These are phyloP conservation scores for Actinidia arguta DNA, from an alignment of 179 eudicot species.

Conservation along the genomic window DNA sequence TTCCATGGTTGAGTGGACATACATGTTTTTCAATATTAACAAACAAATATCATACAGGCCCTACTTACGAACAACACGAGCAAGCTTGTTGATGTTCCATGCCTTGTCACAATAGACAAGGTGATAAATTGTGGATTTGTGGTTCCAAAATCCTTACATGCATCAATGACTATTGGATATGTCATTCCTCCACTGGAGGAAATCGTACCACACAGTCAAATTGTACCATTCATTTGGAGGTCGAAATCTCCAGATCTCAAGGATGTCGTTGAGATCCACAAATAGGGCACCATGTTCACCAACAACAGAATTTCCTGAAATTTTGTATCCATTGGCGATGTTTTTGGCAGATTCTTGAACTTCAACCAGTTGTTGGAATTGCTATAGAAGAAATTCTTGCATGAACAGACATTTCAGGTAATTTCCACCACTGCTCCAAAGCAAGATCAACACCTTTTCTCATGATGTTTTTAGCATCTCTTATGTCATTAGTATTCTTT, in stretches of 20 bases:
- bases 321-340: slow-evolving; percentile 84
- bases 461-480: slow-evolving; percentile 89
- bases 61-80: slow-evolving; percentile 95
- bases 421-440: slow-evolving; percentile 99
- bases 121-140: slow-evolving; percentile 91
- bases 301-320: slow-evolving; percentile 67
- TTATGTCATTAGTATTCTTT: slow-evolving; percentile 80
- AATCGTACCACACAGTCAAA: slow-evolving; percentile 94
- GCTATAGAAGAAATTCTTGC: slow-evolving; percentile 87
- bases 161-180: slow-evolving; percentile 95
- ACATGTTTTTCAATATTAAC: slow-evolving; percentile 91
- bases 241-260: slow-evolving; percentile 99
- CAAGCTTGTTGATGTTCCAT: slow-evolving; percentile 98
- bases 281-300: slow-evolving; percentile 81
- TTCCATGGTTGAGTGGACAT: slow-evolving; percentile 99
- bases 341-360: slow-evolving; percentile 96
- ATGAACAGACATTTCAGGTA: slow-evolving; percentile 98
- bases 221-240: slow-evolving; percentile 99
- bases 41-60: slow-evolving; percentile 95
- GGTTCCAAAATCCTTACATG: slow-evolving; percentile 82
- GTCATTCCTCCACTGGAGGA: slow-evolving; percentile 99
- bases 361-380: slow-evolving; percentile 98
- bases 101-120: slow-evolving; percentile 99
- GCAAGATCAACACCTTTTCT: slow-evolving; percentile 96
- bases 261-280: slow-evolving; percentile 97